phyloP scores from a whole-genome alignment of 768 basidiomycete species.

The Leccinum aurantiacum region DNA sequence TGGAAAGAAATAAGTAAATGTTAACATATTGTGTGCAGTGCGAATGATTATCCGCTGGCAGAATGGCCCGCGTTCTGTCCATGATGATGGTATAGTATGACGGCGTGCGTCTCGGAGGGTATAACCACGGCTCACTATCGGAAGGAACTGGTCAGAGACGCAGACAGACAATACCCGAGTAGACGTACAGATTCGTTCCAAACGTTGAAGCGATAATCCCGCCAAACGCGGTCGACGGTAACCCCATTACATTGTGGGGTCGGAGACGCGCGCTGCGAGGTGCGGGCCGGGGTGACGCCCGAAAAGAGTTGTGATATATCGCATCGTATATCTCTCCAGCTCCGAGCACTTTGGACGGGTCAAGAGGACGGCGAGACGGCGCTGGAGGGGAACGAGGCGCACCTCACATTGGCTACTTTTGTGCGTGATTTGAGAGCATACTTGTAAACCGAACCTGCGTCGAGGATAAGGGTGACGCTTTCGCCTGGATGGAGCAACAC shows the following conservation, averaged over 20 bases:
- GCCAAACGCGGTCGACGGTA: constrained; percentile 65
- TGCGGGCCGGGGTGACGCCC: constrained; percentile 33
- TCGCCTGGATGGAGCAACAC: constrained; percentile 63
- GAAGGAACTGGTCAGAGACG: constrained; percentile 10
- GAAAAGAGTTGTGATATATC: constrained; percentile 61
- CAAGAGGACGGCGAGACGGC: constrained; percentile 4
- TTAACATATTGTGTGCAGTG: constrained; percentile 33
- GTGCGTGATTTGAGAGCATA: constrained; percentile 66
- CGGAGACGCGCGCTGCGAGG: constrained; percentile 34
- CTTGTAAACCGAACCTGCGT: constrained; percentile 66
- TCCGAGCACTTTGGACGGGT: constrained; percentile 48
- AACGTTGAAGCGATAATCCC: constrained; percentile 62
- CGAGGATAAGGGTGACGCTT: constrained; percentile 63
- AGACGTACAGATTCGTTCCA: constrained; percentile 51
- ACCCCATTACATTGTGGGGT: constrained; percentile 49
- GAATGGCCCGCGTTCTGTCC: constrained; percentile 31
- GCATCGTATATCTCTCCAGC: constrained; percentile 66
- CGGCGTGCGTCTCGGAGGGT: constrained; percentile 23
- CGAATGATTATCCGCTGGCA: constrained; percentile 28
- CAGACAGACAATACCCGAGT: background rate
- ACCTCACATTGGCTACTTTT: constrained; percentile 72
- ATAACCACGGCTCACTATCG: constrained; percentile 26
- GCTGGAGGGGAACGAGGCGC: constrained; percentile 26
- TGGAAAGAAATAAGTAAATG: constrained; percentile 27
- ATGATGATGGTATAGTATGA: constrained; percentile 31